Base-by-base conservation (phyloP, 2,329 filamentous ascomycete species). In the Fonsecaea erecta region DNA sequence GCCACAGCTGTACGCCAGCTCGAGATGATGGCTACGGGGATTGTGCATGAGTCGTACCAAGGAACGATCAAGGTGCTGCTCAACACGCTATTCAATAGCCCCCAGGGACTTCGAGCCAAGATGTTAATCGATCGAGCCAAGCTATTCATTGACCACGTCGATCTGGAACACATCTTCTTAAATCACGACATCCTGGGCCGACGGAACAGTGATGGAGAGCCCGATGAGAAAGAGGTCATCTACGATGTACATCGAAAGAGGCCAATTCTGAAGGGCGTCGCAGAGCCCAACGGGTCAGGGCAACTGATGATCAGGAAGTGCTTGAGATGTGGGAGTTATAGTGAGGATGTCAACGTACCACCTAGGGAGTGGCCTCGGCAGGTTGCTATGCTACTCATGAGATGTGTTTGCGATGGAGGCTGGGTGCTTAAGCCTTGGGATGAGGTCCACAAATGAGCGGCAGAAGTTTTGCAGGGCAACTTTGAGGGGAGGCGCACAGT, bases 51-150 rank as follows among this genome's bases (percentile, higher is more conserved):
- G 24, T 35, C 56, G 11, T 72, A 71, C 35, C 64, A 70, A 46
- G 76, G 84, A 74, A 79, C 81, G 87, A 2, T 79, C 90, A 71
- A 86, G 85, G 63, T 83, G 86, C 83, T 89, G 56, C 86, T 90
- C 67, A 88, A 90, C 67, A 84, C 83, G 64, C 80, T 91, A 26
- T 79, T 91, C 40, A 82, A 80, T 16, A 85, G 90, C 37, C 82
- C 92, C n/a, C 85, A 88, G 68, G 86, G 85, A 61, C 83, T 89
- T 14, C 80, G 82, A 21, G 83, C 93, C 60, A 82, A 85, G 46
- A 80, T 80, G 4, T 81, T 84, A 61, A 83, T 88, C 11, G 87
- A 95, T 69, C 83, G 86, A 30, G 85, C 88, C 9, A 84, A 84
- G 66, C 81, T 96, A 55, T 91, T 68, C 28, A 60, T 63, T 11